A percentile compares a stretch with the other conserved stretches of the same genome.
Evolutionary conservation across 306 rosid species (phyloP).

Genomic region (Sophora flavescens): DNA sequence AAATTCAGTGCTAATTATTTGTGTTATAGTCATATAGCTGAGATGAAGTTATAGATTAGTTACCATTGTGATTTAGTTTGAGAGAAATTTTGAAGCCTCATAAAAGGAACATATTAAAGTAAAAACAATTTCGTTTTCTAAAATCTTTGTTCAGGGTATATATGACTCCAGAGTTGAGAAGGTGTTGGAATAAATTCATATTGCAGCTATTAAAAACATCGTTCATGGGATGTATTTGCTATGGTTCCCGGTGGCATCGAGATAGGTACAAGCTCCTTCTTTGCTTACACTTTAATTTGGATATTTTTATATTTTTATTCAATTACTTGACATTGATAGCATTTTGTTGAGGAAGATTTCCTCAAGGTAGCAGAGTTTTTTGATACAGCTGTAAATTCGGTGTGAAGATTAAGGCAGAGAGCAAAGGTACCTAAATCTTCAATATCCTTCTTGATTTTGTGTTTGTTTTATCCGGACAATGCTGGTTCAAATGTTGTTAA

Average conservation of each 20-base stretch:
- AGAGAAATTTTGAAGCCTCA: neutral
- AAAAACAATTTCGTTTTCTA: neutral
- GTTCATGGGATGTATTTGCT: slow-evolving; percentile 99
- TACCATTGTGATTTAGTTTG: neutral
- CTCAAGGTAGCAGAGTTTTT: slow-evolving; percentile 91
- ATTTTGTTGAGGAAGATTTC: slow-evolving; percentile 82
- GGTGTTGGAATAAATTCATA: slow-evolving; percentile 89
- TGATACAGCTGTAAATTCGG: slow-evolving; percentile 77
- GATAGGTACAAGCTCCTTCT: slow-evolving; percentile 72
- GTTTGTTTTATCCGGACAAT: slow-evolving; percentile 34
- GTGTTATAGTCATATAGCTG: neutral
- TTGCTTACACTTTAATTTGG: slow-evolving; percentile 33
- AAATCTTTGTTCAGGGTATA: slow-evolving; percentile 63
- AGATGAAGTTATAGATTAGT: slow-evolving; percentile 19
- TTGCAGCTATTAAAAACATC: slow-evolving; percentile 94
- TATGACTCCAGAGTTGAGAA: slow-evolving; percentile 98
- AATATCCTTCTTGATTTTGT: slow-evolving; percentile 11
- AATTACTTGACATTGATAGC: slow-evolving; percentile 30
- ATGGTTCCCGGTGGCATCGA: slow-evolving; percentile 99
- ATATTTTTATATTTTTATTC: slow-evolving; percentile 11
- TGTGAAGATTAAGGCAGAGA: slow-evolving; percentile 81
- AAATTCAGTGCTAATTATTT: slow-evolving; percentile 1
- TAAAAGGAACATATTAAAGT: neutral
- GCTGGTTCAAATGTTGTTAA: slow-evolving; percentile 8
- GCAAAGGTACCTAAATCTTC: slow-evolving; percentile 60